Evolutionary conservation across 1,284 basidiomycete genomes (phyloP), one percentile per base, ranked within the genome.

Genomic region (Fomitopsis palustris): DNA sequence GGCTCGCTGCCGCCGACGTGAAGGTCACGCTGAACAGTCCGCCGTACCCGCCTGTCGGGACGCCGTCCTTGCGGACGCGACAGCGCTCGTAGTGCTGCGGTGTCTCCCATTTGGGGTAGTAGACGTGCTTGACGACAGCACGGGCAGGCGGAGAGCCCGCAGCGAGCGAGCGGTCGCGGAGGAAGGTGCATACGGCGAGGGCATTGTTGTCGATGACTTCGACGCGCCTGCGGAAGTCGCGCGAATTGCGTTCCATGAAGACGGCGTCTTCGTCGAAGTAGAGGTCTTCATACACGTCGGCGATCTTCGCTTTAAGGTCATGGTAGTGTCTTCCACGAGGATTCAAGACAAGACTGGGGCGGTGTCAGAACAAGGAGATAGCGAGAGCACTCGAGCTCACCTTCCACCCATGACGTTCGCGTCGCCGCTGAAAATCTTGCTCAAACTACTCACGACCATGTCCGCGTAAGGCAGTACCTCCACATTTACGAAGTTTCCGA

Each of bases 391-490:
- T 56, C 29, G 55, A 9, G 73, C 83, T 54, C 67, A 95, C 94
- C 91, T 92, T 66, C 96, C 96, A 55, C 96, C 96, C 96, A 99
- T 98, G 58, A 96, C 95, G 69, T 99, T 99, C 33, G 89, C 85
- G 60, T 94, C 92, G 2, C 96, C 96, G 62, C 93, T 95, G 75
- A 99, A 99, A 25, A 99, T 83, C 77, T 99, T 99, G 51, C 93
- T 93, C 68, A 99, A 75, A 72, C 93, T 96, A 68, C 92, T 95
- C 55, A 92, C 96, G n/a, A 98, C 87, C 29, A 99, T 84, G 74
- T 99, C 97, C 2, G 91, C 93, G 64, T 87, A 93, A 4, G 90
- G 90, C 4, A 97, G 78, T 5, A 97, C 92, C 67, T 97, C 91
- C 49, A 99, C 95, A 67, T 99, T 99, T 65, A 95, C 84, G 67